These are phyloP conservation scores for Fusarium avenaceum DNA, from an alignment of 2,329 filamentous ascomycete species.

Conservation along the genomic window DNA sequence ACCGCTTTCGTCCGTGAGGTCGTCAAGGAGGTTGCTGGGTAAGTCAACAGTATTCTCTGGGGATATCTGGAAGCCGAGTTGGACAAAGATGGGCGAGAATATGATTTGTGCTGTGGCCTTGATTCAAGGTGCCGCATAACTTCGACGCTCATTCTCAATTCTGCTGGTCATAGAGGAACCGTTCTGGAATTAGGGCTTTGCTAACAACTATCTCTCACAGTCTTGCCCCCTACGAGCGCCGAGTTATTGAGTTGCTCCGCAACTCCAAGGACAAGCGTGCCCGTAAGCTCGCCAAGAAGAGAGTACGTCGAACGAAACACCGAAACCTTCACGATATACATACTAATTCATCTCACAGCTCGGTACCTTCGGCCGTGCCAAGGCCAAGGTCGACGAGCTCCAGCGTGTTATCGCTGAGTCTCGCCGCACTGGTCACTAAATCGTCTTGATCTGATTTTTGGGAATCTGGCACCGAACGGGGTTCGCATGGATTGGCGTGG, in stretches of 20 bases:
- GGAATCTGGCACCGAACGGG: slow-evolving; percentile 48
- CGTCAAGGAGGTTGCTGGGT: slow-evolving; percentile 98
- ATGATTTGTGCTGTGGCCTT: neutral
- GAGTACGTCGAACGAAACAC: slow-evolving; percentile 71
- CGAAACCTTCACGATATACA: slow-evolving; percentile 1
- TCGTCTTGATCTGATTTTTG: slow-evolving; percentile 45
- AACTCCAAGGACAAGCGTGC: slow-evolving; percentile 99
- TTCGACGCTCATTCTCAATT: neutral
- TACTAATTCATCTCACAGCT: slow-evolving; percentile 69
- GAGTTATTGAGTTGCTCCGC: slow-evolving; percentile 98
- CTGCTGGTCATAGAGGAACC: neutral
- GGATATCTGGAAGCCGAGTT: neutral
- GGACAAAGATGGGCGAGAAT: neutral
- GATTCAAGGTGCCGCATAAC: neutral
- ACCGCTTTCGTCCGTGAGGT: slow-evolving; percentile 97
- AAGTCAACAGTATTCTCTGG: slow-evolving; percentile 58
- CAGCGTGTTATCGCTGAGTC: slow-evolving; percentile 97
- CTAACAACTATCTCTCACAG: slow-evolving; percentile 59
- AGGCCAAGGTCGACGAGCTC: slow-evolving; percentile 99
- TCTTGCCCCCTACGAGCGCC: slow-evolving; percentile 96
- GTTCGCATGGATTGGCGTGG: slow-evolving; percentile 56
- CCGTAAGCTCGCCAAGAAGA: slow-evolving; percentile 99
- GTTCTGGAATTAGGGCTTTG: neutral
- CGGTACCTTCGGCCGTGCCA: slow-evolving; percentile 98
- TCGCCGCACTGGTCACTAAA: slow-evolving; percentile 76